Evolutionary conservation across 768 basidiomycete species (phyloP).

Genomic region (Suillus brevipes): DNA sequence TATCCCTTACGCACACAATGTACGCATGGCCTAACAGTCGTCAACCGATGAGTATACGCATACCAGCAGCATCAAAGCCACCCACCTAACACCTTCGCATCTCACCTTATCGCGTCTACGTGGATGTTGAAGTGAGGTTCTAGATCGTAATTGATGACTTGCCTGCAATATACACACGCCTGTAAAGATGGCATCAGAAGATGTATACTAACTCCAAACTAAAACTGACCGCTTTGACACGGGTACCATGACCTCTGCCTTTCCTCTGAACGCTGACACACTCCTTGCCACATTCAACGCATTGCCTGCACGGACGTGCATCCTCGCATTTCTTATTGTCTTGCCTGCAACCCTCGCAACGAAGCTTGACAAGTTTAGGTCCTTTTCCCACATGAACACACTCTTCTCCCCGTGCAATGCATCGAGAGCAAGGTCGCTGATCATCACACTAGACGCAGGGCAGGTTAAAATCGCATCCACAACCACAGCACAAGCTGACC

Average conservation of each 20-base stretch:
- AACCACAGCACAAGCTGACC: conserved; percentile 32
- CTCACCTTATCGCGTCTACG: conserved; percentile 60
- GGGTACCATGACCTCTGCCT: conserved; percentile 56
- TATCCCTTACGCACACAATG: conserved; percentile 52
- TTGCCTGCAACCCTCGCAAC: conserved; percentile 58
- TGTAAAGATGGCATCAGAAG: conserved; percentile 26
- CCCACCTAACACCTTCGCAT: conserved; percentile 58
- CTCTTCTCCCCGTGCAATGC: conserved; percentile 51
- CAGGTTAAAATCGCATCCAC: conserved; percentile 1
- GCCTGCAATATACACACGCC: conserved; percentile 66
- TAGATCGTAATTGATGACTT: conserved; percentile 21
- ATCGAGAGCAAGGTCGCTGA: conserved; percentile 61
- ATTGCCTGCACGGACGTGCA: conserved; percentile 53
- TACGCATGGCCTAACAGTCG: conserved; percentile 45
- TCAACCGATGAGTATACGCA: conserved; percentile 9
- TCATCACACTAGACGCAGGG: conserved; percentile 51
- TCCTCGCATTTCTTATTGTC: conserved; percentile 63
- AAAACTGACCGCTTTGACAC: conserved; percentile 57
- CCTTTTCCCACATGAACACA: conserved; percentile 58
- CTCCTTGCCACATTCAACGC: conserved; percentile 45
- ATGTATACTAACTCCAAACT: conserved; percentile 4
- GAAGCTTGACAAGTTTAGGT: conserved; percentile 57
- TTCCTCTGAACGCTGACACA: conserved; percentile 54
- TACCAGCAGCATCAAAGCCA: conserved; percentile 10
- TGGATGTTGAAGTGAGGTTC: conserved; percentile 18